phyloP scores from a whole-genome alignment of 306 rosid genomes.

The Pachyrhizus erosus region DNA sequence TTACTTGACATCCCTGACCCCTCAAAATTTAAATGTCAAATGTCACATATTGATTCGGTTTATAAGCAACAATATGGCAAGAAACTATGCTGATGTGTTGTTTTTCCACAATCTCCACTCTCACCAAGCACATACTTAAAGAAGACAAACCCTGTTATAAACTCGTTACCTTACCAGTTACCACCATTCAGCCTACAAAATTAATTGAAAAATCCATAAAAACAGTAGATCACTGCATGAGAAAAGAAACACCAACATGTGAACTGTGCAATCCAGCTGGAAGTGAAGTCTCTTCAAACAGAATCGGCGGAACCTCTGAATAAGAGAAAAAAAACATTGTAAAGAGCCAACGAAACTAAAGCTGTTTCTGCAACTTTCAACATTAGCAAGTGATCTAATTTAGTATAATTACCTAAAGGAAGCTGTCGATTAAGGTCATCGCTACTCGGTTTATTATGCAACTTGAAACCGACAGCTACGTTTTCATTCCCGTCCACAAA shows the following conservation, averaged over 20 bases:
- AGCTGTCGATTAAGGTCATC: slow-evolving; percentile 52
- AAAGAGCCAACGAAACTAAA: slow-evolving; percentile 9
- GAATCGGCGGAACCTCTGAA: slow-evolving; percentile 66
- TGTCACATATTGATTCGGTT: slow-evolving; percentile 11
- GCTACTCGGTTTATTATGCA: slow-evolving; percentile 42
- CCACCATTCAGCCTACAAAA: slow-evolving; percentile 23
- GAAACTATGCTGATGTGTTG: not conserved
- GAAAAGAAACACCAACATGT: slow-evolving; percentile 55
- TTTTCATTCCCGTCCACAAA: slow-evolving; percentile 51
- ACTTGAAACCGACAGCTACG: slow-evolving; percentile 48
- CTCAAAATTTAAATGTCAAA: slow-evolving; percentile 15
- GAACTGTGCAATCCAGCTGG: slow-evolving; percentile 55
- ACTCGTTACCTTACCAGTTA: slow-evolving; percentile 10
- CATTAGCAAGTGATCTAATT: slow-evolving; percentile 24
- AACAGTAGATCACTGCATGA: slow-evolving; percentile 2
- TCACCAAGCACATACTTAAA: slow-evolving; percentile 7
- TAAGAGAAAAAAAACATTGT: slow-evolving; percentile 20
- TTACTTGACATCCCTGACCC: slow-evolving; percentile 10
- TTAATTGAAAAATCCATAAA: not conserved
- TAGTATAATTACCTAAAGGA: slow-evolving; percentile 63
- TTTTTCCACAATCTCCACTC: slow-evolving; percentile 4
- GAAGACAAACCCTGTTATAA: not conserved
- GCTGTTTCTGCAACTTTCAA: not conserved
- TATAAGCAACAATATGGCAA: slow-evolving; percentile 16
- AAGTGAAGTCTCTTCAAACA: slow-evolving; percentile 61